phyloP scores from a whole-genome alignment of 768 basidiomycete species.

The Sarcodon aspratus region DNA sequence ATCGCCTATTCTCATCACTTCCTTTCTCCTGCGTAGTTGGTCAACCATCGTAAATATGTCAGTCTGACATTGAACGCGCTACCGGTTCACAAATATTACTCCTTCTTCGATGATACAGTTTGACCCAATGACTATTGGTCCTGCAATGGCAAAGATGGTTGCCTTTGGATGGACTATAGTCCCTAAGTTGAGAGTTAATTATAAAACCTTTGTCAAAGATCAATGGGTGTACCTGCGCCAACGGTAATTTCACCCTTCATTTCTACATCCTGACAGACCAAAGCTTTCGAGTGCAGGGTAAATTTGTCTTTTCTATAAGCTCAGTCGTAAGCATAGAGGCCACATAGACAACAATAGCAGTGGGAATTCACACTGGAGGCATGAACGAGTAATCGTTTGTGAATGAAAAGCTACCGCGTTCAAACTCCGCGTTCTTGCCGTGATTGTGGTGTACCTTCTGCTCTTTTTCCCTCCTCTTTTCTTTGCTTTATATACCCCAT shows the following conservation, averaged over 20 bases:
- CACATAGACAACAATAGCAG: constrained; percentile 1
- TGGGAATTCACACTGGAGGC: constrained; percentile 9
- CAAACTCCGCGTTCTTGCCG: constrained; percentile 1
- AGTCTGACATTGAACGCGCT: constrained; percentile 2
- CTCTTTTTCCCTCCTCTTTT: not conserved
- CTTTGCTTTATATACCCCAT: constrained; percentile 4
- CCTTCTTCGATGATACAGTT: constrained; percentile 90
- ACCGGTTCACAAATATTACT: constrained; percentile 85
- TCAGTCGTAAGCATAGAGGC: not conserved
- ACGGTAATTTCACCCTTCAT: constrained; percentile 92
- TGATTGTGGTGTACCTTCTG: not conserved
- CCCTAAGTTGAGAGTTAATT: constrained; percentile 26
- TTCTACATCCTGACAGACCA: constrained; percentile 90
- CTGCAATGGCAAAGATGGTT: constrained; percentile 83
- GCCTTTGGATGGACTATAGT: constrained; percentile 91
- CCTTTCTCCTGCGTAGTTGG: constrained; percentile 40
- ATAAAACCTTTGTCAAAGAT: not conserved
- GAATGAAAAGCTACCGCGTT: not conserved
- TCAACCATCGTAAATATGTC: not conserved
- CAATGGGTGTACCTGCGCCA: constrained; percentile 46
- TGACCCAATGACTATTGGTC: constrained; percentile 82
- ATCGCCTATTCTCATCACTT: constrained; percentile 88
- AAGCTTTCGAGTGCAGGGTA: constrained; percentile 81
- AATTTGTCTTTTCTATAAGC: constrained; percentile 71
- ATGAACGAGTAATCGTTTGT: constrained; percentile 4